phyloP scores from a whole-genome alignment of 306 rosid genomes.

The Betula pendula region DNA sequence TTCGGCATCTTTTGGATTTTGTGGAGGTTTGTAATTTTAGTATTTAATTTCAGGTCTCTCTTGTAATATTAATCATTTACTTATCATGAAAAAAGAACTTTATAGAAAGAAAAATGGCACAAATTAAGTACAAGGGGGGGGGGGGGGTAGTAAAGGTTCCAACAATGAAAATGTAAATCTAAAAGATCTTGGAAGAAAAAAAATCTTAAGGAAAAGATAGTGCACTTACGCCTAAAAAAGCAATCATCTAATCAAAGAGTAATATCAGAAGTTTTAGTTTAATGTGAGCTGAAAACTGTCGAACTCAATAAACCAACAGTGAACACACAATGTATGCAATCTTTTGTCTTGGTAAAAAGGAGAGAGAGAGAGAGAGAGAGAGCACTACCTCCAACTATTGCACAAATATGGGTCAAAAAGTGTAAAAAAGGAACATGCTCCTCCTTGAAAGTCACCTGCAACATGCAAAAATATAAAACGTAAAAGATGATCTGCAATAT shows the following conservation, averaged over 20 bases:
- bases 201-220: not conserved
- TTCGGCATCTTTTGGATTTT: not conserved
- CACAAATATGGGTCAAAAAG: constrained; percentile 80
- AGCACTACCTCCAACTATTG: constrained; percentile 81
- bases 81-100: not conserved
- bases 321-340: not conserved
- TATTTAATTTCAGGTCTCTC: not conserved
- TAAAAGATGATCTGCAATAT: constrained; percentile 10
- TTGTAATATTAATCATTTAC: too few species aligned
- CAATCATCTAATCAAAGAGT: not conserved
- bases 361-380: constrained; percentile 17
- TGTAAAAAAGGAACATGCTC: constrained; percentile 76
- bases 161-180: not conserved
- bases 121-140: too few species aligned
- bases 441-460: constrained; percentile 81
- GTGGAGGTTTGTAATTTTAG: not conserved
- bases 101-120: too few species aligned
- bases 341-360: not conserved
- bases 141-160: not conserved
- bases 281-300: not conserved
- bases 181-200: not conserved
- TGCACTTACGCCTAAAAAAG: not conserved
- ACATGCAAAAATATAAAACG: not conserved
- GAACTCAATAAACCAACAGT: not conserved
- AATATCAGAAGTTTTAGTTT: not conserved